phyloP scores from a whole-genome alignment of 768 basidiomycete genomes.

The Suillus decipiens region DNA sequence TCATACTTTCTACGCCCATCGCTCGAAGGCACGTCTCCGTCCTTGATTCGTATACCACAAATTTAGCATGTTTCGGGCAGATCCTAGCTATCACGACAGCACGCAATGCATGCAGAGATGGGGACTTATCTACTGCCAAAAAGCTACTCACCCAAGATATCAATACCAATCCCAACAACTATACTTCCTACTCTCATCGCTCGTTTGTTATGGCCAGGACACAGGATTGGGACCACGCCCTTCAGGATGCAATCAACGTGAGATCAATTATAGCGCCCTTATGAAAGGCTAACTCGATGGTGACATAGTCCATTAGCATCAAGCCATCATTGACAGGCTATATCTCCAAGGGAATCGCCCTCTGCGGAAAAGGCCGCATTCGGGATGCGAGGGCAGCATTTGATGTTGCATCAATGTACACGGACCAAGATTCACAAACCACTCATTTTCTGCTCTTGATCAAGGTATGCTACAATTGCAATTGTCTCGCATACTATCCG shows the following conservation, averaged over 20 bases:
- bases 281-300: not conserved
- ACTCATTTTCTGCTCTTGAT: no score
- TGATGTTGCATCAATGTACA: not conserved
- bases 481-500: no score
- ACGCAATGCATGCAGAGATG: not conserved
- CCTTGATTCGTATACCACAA: not conserved
- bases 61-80: not conserved
- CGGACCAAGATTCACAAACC: no score
- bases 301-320: not conserved
- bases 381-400: not conserved
- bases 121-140: not conserved
- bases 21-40: not conserved
- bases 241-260: not conserved
- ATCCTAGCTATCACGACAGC: not conserved
- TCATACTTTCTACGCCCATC: no score
- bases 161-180: not conserved
- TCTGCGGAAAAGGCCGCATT: not conserved
- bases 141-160: not conserved
- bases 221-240: not conserved
- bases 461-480: no score
- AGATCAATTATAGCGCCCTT: not conserved
- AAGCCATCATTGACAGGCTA: not conserved
- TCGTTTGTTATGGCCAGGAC: not conserved
- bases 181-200: not conserved
- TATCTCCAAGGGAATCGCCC: not conserved